A percentile compares a stretch with the other conserved stretches of the same genome.
Evolutionary conservation across 2,329 filamentous ascomycete species (phyloP).

Genomic region (Clonostachys solani): DNA sequence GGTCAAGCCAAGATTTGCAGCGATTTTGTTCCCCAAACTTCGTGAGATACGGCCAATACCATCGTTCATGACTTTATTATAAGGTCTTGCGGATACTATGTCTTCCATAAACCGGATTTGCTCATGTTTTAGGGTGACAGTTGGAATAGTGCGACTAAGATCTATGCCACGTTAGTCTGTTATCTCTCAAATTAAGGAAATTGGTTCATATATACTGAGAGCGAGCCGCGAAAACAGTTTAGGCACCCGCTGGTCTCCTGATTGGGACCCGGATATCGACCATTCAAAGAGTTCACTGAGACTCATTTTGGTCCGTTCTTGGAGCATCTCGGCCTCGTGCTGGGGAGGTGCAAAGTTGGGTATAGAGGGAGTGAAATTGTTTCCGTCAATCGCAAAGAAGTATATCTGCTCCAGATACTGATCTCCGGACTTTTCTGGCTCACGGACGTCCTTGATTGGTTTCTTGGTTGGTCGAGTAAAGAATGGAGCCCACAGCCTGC

Average conservation of each 20-base stretch:
- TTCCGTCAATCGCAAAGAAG: conserved; percentile 51
- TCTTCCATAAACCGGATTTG: conserved; percentile 35
- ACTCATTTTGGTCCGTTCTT: conserved; percentile 24
- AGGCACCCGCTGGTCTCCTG: conserved; percentile 32
- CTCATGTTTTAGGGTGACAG: conserved; percentile 34
- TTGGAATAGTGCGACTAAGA: conserved; percentile 44
- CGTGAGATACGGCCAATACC: conserved; percentile 64
- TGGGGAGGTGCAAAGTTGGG: conserved; percentile 10
- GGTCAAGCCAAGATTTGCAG: conserved; percentile 40
- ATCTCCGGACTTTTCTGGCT: conserved; percentile 18
- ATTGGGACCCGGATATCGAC: conserved; percentile 37
- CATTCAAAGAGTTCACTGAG: conserved; percentile 42
- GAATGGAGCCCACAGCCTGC: conserved; percentile 43
- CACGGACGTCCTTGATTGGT: conserved; percentile 22
- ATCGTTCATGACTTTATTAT: conserved; percentile 54
- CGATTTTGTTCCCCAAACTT: conserved; percentile 49
- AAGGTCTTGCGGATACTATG: no score
- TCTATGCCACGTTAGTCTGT: conserved; percentile 21
- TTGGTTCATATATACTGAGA: conserved; percentile 33
- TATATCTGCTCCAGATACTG: conserved; percentile 36
- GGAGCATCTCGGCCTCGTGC: conserved; percentile 11
- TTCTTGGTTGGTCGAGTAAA: conserved; percentile 35
- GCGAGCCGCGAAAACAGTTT: conserved; percentile 57
- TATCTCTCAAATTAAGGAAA: no score
- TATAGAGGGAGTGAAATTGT: conserved; percentile 23